Conservation (phyloP, 129 eudicot genomes). For the Centrapalus pauciflorus region DNA sequence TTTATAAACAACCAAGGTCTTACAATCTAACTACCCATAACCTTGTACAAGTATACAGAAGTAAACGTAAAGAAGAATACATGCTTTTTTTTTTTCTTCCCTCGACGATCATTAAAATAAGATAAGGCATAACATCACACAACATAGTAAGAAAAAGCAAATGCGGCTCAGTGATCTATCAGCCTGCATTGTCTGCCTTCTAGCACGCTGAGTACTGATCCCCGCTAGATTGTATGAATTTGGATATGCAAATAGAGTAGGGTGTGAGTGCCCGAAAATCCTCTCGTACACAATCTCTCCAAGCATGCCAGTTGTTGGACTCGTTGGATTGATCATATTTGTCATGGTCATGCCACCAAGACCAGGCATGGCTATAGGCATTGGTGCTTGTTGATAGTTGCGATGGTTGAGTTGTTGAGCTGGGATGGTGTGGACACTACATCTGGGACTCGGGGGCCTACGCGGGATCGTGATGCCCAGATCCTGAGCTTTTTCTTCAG, state of each 20-base stretch:
- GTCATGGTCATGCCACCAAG: conserved; percentile 40
- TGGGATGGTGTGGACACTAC: conserved; percentile 17
- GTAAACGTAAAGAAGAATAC: neutral
- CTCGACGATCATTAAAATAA: conserved; percentile 38
- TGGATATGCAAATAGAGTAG: conserved; percentile 47
- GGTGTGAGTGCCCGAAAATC: conserved; percentile 51
- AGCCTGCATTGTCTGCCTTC: conserved; percentile 59
- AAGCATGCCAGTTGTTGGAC: conserved; percentile 51
- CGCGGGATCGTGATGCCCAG: conserved; percentile 44
- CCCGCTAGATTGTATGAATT: conserved; percentile 44
- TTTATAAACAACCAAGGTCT: neutral
- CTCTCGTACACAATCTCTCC: conserved; percentile 64
- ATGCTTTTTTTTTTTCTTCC: neutral
- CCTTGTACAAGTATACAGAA: conserved; percentile 29
- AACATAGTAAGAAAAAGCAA: conserved; percentile 67
- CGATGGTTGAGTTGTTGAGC: conserved; percentile 34
- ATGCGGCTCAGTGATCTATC: conserved; percentile 71
- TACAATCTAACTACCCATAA: neutral
- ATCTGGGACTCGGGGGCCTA: conserved; percentile 60
- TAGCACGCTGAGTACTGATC: conserved; percentile 49
- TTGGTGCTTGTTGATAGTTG: conserved; percentile 23
- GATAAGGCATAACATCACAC: conserved; percentile 59
- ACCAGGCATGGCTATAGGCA: conserved; percentile 19
- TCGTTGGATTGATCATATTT: conserved; percentile 22
- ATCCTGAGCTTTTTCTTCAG: conserved; percentile 17